Base-by-base conservation (phyloP, 306 rosid species). In the Bauhinia variegata region DNA sequence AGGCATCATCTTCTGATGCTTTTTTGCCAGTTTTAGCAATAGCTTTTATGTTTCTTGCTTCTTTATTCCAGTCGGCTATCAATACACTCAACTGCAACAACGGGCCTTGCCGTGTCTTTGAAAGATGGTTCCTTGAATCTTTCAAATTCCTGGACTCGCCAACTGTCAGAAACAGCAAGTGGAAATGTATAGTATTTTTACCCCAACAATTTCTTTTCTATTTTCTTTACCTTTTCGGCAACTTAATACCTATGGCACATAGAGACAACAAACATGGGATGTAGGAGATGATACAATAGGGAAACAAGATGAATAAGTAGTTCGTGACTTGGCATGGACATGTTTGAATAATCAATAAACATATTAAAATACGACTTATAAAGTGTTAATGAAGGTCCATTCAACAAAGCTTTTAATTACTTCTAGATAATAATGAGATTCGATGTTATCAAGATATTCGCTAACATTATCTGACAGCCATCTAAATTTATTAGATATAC, bases 71-170 rank as follows among this genome's bases (percentile, higher is more conserved):
- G 99, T 52, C 78, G 79, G 54, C 51, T 90, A 12, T 86, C 97
- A n/a, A 63, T 67, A 41, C 97, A 93, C 76, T 90, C 96, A 38
- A 72, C 87, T 68, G 99, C 99, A 66, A 88, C 97, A 55, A 77
- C 80, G 81, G 97, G 91, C 48, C 5, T 90, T 73, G 73, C 96
- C 34, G 36, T 90, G 88, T 88, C 97, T 62, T 80, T 93, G 77
- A 83, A 59, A 62, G 99, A 93, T 70, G 88, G 97, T 68, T 90
- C 97, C 5, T 74, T 90, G 82, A 93, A 82, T 82, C 97, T 93
- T 65, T 83, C 99, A 57, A 93, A 93, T 75, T 64, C 80, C 34
- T 93, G 99, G 99, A 85, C 85, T 44, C 99, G 99, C 49, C 97
- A 89, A 79, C 79, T 93, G 53, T 88, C 99, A 67, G 92, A 89